phyloP scores from a whole-genome alignment of 306 rosid species.

The Cicer chorassanicum region DNA sequence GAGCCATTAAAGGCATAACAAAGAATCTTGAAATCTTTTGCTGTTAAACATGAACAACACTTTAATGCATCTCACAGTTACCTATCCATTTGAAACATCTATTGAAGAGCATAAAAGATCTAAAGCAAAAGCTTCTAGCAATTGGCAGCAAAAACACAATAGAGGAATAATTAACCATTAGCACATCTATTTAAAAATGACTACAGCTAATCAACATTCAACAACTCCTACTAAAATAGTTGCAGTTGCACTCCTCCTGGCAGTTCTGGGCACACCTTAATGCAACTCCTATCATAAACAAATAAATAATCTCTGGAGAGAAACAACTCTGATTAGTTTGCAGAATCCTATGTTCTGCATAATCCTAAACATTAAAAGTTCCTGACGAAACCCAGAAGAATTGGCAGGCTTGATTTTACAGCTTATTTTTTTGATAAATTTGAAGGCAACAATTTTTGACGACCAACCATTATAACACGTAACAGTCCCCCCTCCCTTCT shows the following conservation, averaged over 20 bases:
- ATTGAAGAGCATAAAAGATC: slow-evolving; percentile 22
- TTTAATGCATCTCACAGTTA: slow-evolving; percentile 19
- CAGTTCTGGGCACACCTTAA: slow-evolving; percentile 28
- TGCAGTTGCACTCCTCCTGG: slow-evolving; percentile 28
- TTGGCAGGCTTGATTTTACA: slow-evolving; percentile 10
- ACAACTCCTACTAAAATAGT: slow-evolving; percentile 34
- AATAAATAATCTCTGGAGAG: slow-evolving; percentile 18
- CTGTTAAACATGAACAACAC: slow-evolving; percentile 27
- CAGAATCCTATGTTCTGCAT: slow-evolving; percentile 24
- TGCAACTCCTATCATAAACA: slow-evolving; percentile 28
- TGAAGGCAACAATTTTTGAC: slow-evolving; percentile 33
- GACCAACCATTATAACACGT: not conserved
- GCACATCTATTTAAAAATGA: slow-evolving; percentile 4
- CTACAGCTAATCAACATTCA: slow-evolving; percentile 23
- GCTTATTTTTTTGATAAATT: slow-evolving; percentile 35
- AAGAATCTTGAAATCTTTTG: slow-evolving; percentile 26
- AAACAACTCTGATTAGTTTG: not conserved
- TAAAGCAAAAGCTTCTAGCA: slow-evolving; percentile 22
- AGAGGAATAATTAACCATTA: slow-evolving; percentile 12
- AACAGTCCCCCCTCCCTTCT: not conserved
- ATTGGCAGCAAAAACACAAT: slow-evolving; percentile 35
- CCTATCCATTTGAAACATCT: slow-evolving; percentile 18
- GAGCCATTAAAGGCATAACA: slow-evolving; percentile 39
- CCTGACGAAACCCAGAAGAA: slow-evolving; percentile 2
- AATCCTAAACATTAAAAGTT: slow-evolving; percentile 12